Evolutionary conservation across 2,329 filamentous ascomycete species (phyloP), one percentile per base, ranked within the genome.

Genomic region (Alternaria gaisen): DNA sequence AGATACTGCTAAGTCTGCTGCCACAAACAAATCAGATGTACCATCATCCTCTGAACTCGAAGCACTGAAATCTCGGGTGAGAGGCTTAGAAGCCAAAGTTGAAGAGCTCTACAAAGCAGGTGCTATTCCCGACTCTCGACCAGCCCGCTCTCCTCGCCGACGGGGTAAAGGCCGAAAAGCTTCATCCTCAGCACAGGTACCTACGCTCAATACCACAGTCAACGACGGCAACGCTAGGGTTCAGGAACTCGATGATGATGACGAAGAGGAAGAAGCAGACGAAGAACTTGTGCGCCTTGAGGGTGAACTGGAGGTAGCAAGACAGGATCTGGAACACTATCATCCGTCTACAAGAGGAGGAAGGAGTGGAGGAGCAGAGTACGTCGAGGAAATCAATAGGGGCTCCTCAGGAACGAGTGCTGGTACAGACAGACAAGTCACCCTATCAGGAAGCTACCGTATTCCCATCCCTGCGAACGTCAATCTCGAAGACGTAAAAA

Each of bases 41-140:
- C 61, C 71, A 28, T 66, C 69, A 4, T 50, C 58, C 20, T 58
- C 58, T 32, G 76, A 79, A 42, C 67, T 79, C 16, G 74, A 78
- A 65, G 75, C 76, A 2, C 66, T 79, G 1, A 78, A 79, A 40
- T 71, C 69, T 1, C 73, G 76, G 26, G 74, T 79, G 11, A 65
- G 72, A 30, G 74, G 73, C 18, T 68, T 79, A 12, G 76, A 79
- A 63, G 71, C 76, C 9, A 77, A 77, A 52, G 76, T 79, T 6
- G 76, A 79, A 54, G 71, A 77, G 14, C 66, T 79, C 1, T 78
- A 77, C 54, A 70, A 65, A 55, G n/a, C 56, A 26, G 52, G 46
- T 24, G 41, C 52, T 7, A 44, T 43, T 60, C n/a, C 51, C 36
- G 51, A 50, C n/a, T 54, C 63, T 40, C 60, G 66, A 5, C 47